phyloP scores from a whole-genome alignment of 1,284 basidiomycete species.

The Tranzscheliella williamsii region DNA sequence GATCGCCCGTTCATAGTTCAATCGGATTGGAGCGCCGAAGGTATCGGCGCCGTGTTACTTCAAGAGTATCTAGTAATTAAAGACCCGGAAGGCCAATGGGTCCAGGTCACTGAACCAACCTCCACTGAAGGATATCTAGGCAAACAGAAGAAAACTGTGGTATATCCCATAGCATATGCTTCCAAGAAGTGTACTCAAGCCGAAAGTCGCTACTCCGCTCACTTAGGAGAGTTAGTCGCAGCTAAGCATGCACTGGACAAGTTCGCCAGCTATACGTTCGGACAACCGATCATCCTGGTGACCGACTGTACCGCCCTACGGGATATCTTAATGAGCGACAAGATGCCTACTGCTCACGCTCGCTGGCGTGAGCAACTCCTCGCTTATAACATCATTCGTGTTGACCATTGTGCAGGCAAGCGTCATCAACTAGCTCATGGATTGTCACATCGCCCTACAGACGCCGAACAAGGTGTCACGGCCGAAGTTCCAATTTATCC shows the following conservation, averaged over 20 bases:
- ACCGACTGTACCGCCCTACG: background rate
- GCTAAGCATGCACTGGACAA: background rate
- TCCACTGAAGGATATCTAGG: too few species aligned
- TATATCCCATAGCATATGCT: background rate
- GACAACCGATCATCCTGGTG: conserved; percentile 1
- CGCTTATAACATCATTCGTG: conserved; percentile 10
- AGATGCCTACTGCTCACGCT: conserved; percentile 18
- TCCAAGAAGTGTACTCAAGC: background rate
- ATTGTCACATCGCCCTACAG: background rate
- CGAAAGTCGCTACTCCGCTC: background rate
- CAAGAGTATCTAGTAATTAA: background rate
- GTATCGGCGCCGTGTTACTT: conserved; percentile 2
- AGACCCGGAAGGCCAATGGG: background rate
- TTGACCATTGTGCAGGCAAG: conserved; percentile 1
- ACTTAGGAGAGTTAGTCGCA: conserved; percentile 1
- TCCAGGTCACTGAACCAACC: too few species aligned
- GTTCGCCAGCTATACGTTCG: background rate
- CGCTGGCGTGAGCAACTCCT: conserved; percentile 2
- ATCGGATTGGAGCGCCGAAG: conserved; percentile 3
- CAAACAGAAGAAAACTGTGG: background rate
- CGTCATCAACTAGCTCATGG: background rate
- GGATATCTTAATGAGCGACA: conserved; percentile 1
- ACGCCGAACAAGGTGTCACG: background rate
- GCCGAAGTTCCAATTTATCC: background rate
- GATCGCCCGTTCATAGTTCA: conserved; percentile 21